Base-by-base conservation (phyloP, 768 basidiomycete genomes). In the Boletus fagicola region DNA sequence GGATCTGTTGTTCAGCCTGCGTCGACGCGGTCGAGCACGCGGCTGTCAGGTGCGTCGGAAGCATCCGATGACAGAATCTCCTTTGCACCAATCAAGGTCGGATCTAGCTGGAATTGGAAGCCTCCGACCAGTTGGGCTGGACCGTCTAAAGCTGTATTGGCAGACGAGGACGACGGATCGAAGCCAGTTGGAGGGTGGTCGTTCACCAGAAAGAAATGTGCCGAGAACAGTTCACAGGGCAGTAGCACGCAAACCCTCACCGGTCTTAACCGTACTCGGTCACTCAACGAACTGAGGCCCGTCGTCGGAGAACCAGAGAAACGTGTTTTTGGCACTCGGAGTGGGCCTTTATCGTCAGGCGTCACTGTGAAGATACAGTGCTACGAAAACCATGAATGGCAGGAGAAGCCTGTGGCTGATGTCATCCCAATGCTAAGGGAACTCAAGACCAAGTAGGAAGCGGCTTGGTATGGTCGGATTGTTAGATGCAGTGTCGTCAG, bases 391-490 rank as follows among this genome's bases (percentile, higher is more conserved):
- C 43, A 56, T 3, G 49, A 44, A 12, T 71, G 67, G 66, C 40
- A 63, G n/a, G 68, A 70, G 51, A 65, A 53, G 36, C 51, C 57
- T 30, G 20, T 74, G 51, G 47, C 43, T 1, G 72, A 74, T 10
- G 67, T 74, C n/a, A 70, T 74, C 6, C 68, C 67, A n/a, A 56
- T 54, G 36, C 30, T 72, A 28, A 70, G 71, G 55, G 52, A 57
- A n/a, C 62, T 72, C 38, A 72, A 51, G 53, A 26, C 35, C 5
- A 62, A 52, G 52, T 66, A 68, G 53, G 40, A 13, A 22, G 40
- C 20, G 9, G 30, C n/a, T 3, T 20, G 24, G 47, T 33, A 18
- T 28, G 22, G 26, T 43, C 7, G 31, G 33, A 10, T 43, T 31
- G 12, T 47, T 36, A 24, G 38, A 36, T 18, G 31, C 28, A 30